phyloP scores from a whole-genome alignment of 2,329 filamentous ascomycete genomes.

The Ceratocystis alfenasii region DNA sequence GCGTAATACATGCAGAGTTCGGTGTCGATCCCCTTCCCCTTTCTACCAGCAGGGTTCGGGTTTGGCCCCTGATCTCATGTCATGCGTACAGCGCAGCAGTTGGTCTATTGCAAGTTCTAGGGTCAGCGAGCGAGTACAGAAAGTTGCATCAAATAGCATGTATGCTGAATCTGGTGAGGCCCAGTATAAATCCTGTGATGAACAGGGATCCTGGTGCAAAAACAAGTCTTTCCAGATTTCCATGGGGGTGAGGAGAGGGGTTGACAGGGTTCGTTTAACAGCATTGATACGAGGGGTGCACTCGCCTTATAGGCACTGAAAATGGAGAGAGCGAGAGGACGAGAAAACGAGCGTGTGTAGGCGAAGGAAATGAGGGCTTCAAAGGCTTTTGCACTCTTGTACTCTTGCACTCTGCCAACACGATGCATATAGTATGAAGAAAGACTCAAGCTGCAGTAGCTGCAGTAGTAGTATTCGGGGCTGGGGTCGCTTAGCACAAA shows the following conservation, averaged over 20 bases:
- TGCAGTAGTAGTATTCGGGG: too few species aligned
- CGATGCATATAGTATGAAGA: background rate
- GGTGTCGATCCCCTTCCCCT: too few species aligned
- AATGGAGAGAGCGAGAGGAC: background rate
- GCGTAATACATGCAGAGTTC: too few species aligned
- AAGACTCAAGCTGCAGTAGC: background rate
- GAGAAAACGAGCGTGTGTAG: background rate
- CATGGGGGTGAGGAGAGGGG: too few species aligned
- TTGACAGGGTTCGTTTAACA: constrained; percentile 12
- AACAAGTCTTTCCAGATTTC: constrained; percentile 4
- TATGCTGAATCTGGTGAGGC: background rate
- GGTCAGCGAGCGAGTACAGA: too few species aligned
- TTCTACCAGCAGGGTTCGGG: too few species aligned
- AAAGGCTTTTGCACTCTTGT: background rate
- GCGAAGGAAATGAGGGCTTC: background rate
- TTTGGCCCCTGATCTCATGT: too few species aligned
- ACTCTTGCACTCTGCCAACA: background rate
- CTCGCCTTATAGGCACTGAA: background rate
- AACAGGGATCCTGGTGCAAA: background rate
- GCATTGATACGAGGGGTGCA: background rate
- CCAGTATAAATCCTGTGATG: too few species aligned
- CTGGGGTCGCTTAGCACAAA: background rate
- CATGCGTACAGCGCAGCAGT: too few species aligned
- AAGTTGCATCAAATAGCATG: too few species aligned
- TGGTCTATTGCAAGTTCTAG: too few species aligned